Percentiles rank a stretch among this genome's conserved stretches.
These are phyloP conservation scores for Ascochyta rabiei DNA, from an alignment of 2,329 filamentous ascomycete genomes.

Conservation along the genomic window DNA sequence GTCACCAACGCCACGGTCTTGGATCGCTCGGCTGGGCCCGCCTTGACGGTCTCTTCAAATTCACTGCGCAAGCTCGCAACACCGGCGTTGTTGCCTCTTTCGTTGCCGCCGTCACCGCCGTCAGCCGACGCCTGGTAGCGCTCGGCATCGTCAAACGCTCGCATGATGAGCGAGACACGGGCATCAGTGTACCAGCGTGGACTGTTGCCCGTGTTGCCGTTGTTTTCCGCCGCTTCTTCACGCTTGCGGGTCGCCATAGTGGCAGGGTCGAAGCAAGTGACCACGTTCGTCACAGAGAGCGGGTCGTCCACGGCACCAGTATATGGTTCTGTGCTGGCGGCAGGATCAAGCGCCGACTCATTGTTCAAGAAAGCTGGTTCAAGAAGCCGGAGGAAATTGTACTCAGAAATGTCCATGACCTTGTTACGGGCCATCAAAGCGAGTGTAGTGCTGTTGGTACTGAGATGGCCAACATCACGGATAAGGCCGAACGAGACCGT, in stretches of 20 bases:
- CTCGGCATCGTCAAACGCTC: slow-evolving; percentile 32
- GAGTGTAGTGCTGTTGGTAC: neutral
- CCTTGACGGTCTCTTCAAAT: too few relatives aligned
- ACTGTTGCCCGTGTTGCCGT: too few relatives aligned
- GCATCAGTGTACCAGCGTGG: slow-evolving; percentile 30
- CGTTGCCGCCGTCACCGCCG: neutral
- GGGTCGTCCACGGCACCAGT: slow-evolving; percentile 24
- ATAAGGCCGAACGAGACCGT: slow-evolving; percentile 34
- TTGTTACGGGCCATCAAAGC: slow-evolving; percentile 15
- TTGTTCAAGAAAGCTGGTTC: slow-evolving; percentile 18
- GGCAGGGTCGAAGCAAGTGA: slow-evolving; percentile 36
- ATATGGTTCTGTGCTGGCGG: slow-evolving; percentile 3
- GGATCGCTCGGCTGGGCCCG: too few relatives aligned
- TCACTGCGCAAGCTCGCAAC: too few relatives aligned
- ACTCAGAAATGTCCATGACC: slow-evolving; percentile 3
- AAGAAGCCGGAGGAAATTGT: slow-evolving; percentile 14
- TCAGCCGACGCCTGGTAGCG: neutral
- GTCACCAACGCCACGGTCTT: neutral
- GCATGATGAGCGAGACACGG: slow-evolving; percentile 33
- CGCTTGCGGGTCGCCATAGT: neutral
- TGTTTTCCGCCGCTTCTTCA: too few relatives aligned
- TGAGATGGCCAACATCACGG: slow-evolving; percentile 24
- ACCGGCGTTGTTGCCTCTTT: too few relatives aligned
- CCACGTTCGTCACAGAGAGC: slow-evolving; percentile 28
- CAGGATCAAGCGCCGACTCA: too few relatives aligned